phyloP scores from a whole-genome alignment of 2,329 filamentous ascomycete genomes.

The Aaosphaeria arxii region DNA sequence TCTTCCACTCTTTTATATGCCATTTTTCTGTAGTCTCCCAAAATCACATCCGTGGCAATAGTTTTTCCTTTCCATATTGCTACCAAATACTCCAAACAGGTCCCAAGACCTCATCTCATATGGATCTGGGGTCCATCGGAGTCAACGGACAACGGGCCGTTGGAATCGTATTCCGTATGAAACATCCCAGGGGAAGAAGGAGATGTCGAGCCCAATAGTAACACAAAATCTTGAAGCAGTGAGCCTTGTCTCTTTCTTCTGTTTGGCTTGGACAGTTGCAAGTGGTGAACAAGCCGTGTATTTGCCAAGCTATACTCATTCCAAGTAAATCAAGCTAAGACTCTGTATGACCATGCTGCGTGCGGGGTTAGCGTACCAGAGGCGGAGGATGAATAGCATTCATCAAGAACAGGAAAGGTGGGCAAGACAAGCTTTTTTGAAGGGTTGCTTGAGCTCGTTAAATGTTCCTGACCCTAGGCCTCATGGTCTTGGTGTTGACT shows the following conservation, averaged over 20 bases:
- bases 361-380: conserved; percentile 15
- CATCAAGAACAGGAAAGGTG: conserved; percentile 4
- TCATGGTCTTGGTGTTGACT: conserved; percentile 7
- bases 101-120: conserved; percentile 7
- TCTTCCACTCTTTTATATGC: conserved; percentile 9
- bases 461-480: conserved; percentile 11
- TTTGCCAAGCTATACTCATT: conserved; percentile 17
- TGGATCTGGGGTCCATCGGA: conserved; percentile 14
- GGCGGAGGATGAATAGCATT: conserved; percentile 8
- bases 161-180: conserved; percentile 12
- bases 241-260: conserved; percentile 4
- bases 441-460: conserved; percentile 13
- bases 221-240: conserved; percentile 6
- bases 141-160: conserved; percentile 13
- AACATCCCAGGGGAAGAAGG: conserved; percentile 2
- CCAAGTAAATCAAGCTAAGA: conserved; percentile 16
- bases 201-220: not conserved
- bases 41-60: not conserved
- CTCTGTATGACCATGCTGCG: conserved; percentile 1
- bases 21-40: not conserved
- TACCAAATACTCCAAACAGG: conserved; percentile 1
- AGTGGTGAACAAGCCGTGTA: conserved; percentile 1
- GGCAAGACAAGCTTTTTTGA: conserved; percentile 10
- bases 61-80: too few species aligned
- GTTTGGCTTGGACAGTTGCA: conserved; percentile 5